A percentile compares a stretch with the other conserved stretches of the same genome.
phyloP scores from a whole-genome alignment of 1,284 basidiomycete genomes.

The Ustilago loliicola region DNA sequence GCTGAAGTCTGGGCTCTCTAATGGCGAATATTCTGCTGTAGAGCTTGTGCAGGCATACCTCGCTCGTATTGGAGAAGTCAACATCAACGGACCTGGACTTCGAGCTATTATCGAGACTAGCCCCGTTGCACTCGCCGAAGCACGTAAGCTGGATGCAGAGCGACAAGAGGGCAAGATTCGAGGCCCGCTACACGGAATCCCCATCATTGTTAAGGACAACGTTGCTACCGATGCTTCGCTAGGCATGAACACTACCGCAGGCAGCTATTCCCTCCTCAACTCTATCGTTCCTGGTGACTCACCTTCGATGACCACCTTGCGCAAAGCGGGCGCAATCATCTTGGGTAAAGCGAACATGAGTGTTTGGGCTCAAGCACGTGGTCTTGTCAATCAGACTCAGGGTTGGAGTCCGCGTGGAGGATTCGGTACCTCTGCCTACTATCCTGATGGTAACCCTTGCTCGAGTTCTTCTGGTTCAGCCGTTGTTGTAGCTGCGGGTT shows the following conservation, averaged over 20 bases:
- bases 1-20: conserved; percentile 26
- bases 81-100: conserved; percentile 73
- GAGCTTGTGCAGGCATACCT: conserved; percentile 75
- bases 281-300: conserved; percentile 77
- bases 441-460: conserved; percentile 76
- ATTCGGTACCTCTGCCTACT: conserved; percentile 77
- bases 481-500: conserved; percentile 77
- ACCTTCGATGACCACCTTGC: conserved; percentile 76
- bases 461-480: conserved; percentile 79
- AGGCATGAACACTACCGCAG: conserved; percentile 78
- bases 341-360: conserved; percentile 72
- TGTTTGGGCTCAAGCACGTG: conserved; percentile 73
- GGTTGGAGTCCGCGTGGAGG: conserved; percentile 80
- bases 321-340: conserved; percentile 79
- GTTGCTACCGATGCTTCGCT: conserved; percentile 75
- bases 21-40: conserved; percentile 25
- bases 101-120: conserved; percentile 78
- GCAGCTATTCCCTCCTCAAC: conserved; percentile 72
- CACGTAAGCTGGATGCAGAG: conserved; percentile 74
- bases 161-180: conserved; percentile 73
- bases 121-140: conserved; percentile 74
- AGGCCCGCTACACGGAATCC: conserved; percentile 79
- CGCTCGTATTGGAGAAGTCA: conserved; percentile 79
- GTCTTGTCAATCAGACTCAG: conserved; percentile 73
- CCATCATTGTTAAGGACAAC: conserved; percentile 80